Evolutionary conservation across 2,329 filamentous ascomycete genomes (phyloP), one percentile per base, ranked within the genome.

Genomic region (Penicillium sp.): DNA sequence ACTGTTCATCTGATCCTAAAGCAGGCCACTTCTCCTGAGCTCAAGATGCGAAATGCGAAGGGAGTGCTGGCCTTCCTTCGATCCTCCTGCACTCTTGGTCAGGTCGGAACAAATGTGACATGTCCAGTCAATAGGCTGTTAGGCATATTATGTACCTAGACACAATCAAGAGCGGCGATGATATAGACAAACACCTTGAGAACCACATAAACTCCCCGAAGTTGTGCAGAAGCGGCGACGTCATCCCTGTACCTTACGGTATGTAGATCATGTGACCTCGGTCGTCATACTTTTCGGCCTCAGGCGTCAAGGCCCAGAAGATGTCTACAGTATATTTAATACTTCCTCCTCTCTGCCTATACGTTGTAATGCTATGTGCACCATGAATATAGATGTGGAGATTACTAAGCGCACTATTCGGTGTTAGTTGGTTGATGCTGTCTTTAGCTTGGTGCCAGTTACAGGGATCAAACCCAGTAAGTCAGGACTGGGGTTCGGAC

Each of bases 41-140:
- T 60, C 60, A 61, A 46, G 55, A 62, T 43, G 47, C 47, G 47
- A 55, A 62, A 62, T 43, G 47, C 47, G 47, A 55, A 62, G 57
- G 53, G 57, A 64, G 53, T 49, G 58, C 60, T 59, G 60, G 63
- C 62, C 63, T 63, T 65, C 63, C 61, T 60, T 61, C 59, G 55
- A 62, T 64, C 61, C 58, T 65, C 55, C 59, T 46, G 56, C 59
- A 61, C 58, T 51, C 55, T 59, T 55, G 48, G 56, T 61, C 53
- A 65, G 52, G 47, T 43, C 51, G 56, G 49, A 56, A 63, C 57
- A 57, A 62, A 54, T 48, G 54, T 61, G 55, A 63, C 68, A 70
- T 70, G 58, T 66, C 64, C 64, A 41, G 39, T 16, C 11, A 50
- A 44, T 16, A 23, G 38, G 39, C 16, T 32, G 52, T 29, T 53